These are phyloP conservation scores for Plicaturopsis crispa DNA, from an alignment of 768 basidiomycete species.

Conservation along the genomic window DNA sequence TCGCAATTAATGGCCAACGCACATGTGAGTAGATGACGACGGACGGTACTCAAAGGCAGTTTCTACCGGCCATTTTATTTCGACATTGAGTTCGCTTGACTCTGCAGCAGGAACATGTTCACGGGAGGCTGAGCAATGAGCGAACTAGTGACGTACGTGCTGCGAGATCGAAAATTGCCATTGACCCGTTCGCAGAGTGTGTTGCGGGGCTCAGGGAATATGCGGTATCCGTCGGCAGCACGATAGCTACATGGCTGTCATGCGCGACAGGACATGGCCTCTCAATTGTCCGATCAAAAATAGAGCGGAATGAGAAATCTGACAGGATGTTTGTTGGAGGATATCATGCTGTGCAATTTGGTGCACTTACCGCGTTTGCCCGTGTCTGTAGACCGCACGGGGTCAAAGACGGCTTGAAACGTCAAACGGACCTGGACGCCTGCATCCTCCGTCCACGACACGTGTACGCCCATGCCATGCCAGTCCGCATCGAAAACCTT, in stretches of 20 bases:
- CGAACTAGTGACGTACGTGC: too few species aligned
- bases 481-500: conserved; percentile 84
- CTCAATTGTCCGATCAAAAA: conserved; percentile 65
- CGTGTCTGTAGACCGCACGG: conserved; percentile 47
- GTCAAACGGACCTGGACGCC: conserved; percentile 62
- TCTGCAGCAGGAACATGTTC: too few species aligned
- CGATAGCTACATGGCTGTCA: conserved; percentile 46
- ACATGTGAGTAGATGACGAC: conserved; percentile 15
- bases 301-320: conserved; percentile 70
- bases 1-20: conserved; percentile 1
- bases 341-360: not conserved
- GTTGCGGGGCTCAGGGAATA: not conserved
- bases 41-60: conserved; percentile 50
- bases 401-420: conserved; percentile 75
- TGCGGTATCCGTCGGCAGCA: conserved; percentile 27
- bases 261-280: conserved; percentile 63
- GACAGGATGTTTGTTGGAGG: not conserved
- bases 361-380: conserved; percentile 44
- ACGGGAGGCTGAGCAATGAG: too few species aligned
- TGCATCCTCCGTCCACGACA: conserved; percentile 40
- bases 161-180: too few species aligned
- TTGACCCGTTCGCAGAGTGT: too few species aligned
- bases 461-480: conserved; percentile 83
- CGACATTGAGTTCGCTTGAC: conserved; percentile 37
- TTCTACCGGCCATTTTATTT: conserved; percentile 47